phyloP scores from a whole-genome alignment of 179 eudicot genomes.

The Beta lomatogona region DNA sequence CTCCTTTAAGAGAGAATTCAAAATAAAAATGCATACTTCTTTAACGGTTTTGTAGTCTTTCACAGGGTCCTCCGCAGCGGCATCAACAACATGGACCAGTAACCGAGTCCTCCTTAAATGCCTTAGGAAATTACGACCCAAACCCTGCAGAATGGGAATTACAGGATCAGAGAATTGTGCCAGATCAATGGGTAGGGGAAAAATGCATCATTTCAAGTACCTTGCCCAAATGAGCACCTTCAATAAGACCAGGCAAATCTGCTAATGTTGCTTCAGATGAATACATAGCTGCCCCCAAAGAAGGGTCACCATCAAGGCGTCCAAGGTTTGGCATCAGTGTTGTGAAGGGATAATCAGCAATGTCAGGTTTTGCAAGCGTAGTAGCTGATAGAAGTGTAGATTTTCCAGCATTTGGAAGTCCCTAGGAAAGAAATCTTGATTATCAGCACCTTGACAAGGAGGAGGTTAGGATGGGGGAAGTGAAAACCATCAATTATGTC shows the following conservation, averaged over 20 bases:
- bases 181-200: slow-evolving; percentile 3
- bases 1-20: not conserved
- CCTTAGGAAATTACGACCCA: slow-evolving; percentile 91
- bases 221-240: slow-evolving; percentile 99
- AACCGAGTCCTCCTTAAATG: slow-evolving; percentile 91
- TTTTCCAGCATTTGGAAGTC: slow-evolving; percentile 61
- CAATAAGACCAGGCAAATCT: slow-evolving; percentile 96
- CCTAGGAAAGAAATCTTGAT: slow-evolving; percentile 30
- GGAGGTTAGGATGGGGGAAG: not conserved
- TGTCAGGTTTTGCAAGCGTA: slow-evolving; percentile 51
- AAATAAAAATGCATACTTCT: slow-evolving; percentile 56
- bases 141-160: slow-evolving; percentile 58
- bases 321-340: slow-evolving; percentile 60
- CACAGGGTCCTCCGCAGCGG: slow-evolving; percentile 80
- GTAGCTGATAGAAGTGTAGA: slow-evolving; percentile 50
- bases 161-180: slow-evolving; percentile 16
- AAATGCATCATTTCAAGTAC: slow-evolving; percentile 35
- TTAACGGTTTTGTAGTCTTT: slow-evolving; percentile 81
- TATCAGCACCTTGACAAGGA: slow-evolving; percentile 1
- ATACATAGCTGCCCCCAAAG: slow-evolving; percentile 75
- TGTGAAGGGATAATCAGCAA: slow-evolving; percentile 59
- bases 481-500: too few species aligned
- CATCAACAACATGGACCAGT: slow-evolving; percentile 95
- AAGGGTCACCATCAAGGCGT: slow-evolving; percentile 55
- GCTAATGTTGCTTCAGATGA: slow-evolving; percentile 96